Evolutionary conservation across 2,329 filamentous ascomycete species (phyloP), one percentile per base, ranked within the genome.

Genomic region (Alternaria burnsii): DNA sequence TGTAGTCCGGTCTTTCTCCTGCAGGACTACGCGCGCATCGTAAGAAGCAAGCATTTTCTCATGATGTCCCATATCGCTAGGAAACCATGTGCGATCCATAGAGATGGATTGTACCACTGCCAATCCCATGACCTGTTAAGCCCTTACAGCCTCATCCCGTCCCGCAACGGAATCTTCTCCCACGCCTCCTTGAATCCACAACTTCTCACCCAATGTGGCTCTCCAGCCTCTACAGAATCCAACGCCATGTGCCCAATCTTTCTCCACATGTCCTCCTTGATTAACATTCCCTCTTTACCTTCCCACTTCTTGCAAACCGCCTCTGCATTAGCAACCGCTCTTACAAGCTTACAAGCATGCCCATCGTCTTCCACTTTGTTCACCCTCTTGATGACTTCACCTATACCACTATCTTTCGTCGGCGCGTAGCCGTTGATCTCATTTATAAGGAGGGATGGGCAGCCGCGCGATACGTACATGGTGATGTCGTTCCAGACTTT

Each of bases 401-500:
- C 77, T 85, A 82, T 84, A 42, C 22, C 52, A 0, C 65, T 61
- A n/a, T 65, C 55, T 7, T 61, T 41, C 57, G 81, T 85, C 0
- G 89, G 85, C 1, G 79, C 76, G 71, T 95, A 94, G 0, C 78
- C 73, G 1, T 76, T 78, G 54, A 97, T 85, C 48, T 88, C 84
- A 4, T 88, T 82, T 0, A 87, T 58, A 0, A 84, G 79, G 1
- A 94, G 83, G 0, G 84, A 77, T 0, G 92, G 89, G 1, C 84
- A 85, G 4, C 85, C 85, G 10, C 90, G 84, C 1, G 89, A 91
- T 0, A 89, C 86, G 75, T 96, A 97, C 78, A 93, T 83, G 6
- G 89, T 72, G 6, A 97, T 80, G 73, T 95, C 91, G 67, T 89
- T 79, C 42, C 93, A 87, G 51, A 89, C 91, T 78, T 96, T 97